Base-by-base conservation (phyloP, 495 filamentous ascomycete species). In the Podospora pseudocomata region DNA sequence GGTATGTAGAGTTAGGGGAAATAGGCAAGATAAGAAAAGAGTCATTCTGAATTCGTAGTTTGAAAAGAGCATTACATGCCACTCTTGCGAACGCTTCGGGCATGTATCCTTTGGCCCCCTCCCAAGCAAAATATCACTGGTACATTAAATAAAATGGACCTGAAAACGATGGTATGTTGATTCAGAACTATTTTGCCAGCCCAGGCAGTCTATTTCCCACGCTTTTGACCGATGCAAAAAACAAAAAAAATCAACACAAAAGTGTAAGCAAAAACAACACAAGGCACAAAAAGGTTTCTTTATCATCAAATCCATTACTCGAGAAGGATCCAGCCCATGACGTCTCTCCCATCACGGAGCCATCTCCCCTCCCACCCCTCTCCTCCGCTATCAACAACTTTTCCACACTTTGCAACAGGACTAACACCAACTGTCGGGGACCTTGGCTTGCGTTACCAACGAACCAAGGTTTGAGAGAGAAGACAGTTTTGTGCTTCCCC, bases 381-480 rank as follows among this genome's bases (percentile, higher is more conserved):
- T 57, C 71, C 67, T 65, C 68, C 23, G 67, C 63, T 65, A 58
- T 58, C 54, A 39, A 28, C 57, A 32, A 27, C 61, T 49, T 64
- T 23, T 60, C 54, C 60, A 64, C 23, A 49, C 20, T 26, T 70
- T 66, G 67, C 61, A 39, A 66, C 53, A 39, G 55, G 56, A 63
- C 11, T n/a, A 26, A 75, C 73, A 75, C 79, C 77, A 76, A 80
- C 81, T 84, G 81, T 84, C 81, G 81, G 74, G 81, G 81, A 81
- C 79, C 78, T 58, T 23, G 55, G 11, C 71, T 67, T 53, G 13
- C 23, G 13, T 9, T 20, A 57, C 57, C 20, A 39, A 49, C 39
- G 2, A n/a, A 30, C 53, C 65, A 56, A 69, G 76, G 78, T 81
- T 85, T 83, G 84, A 87, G 85, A 87, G 85, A 86, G 85, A 87